Percentiles rank a stretch among this genome's conserved stretches.
Conservation (phyloP, 352 stramenopile species). For the Pythium coloratum region DNA sequence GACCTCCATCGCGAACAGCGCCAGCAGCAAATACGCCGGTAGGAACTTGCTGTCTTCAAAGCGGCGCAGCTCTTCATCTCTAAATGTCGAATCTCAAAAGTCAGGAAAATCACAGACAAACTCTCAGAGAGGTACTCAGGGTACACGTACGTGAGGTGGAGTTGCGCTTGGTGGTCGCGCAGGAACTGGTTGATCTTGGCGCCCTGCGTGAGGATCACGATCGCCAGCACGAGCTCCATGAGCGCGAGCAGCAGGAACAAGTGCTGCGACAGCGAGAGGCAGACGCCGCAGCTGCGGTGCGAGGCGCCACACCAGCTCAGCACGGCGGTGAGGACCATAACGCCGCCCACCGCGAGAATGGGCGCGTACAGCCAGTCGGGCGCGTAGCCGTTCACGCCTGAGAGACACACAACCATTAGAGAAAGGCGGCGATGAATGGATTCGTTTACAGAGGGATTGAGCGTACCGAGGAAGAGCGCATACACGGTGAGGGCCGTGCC, state of each 20-base stretch:
- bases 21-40: conserved; percentile 61
- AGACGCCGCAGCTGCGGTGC: conserved; percentile 42
- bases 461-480: conserved; percentile 53
- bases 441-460: background rate
- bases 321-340: conserved; percentile 46
- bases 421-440: background rate
- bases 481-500: conserved; percentile 60
- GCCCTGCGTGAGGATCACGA: conserved; percentile 72
- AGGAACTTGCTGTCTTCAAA: conserved; percentile 72
- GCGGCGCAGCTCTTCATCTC: conserved; percentile 50
- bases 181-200: conserved; percentile 60
- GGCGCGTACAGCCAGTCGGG: conserved; percentile 69
- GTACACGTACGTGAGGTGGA: conserved; percentile 45
- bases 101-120: background rate
- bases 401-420: too few relatives aligned
- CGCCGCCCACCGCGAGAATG: conserved; percentile 48
- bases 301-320: conserved; percentile 73
- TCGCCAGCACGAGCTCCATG: conserved; percentile 54
- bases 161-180: conserved; percentile 57
- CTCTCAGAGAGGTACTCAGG: too few relatives aligned
- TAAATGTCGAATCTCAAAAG: conserved; percentile 9
- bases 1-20: conserved; percentile 66
- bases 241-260: conserved; percentile 64
- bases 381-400: conserved; percentile 62
- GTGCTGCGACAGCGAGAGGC: conserved; percentile 58